phyloP scores from a whole-genome alignment of 106 monocot genomes.

The Amphibolis antarctica region DNA sequence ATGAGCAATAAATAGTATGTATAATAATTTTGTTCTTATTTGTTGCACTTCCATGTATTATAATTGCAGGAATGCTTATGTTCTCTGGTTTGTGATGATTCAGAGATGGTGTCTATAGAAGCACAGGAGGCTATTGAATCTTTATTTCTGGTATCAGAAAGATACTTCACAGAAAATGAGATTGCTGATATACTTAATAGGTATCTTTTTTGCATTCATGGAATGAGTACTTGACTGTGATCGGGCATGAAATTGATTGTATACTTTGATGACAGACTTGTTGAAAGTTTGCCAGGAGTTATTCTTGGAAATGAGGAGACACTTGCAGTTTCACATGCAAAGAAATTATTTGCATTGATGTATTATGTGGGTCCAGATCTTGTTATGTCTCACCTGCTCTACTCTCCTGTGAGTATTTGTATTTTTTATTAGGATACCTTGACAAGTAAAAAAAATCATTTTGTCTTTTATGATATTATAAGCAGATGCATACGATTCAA shows the following conservation, averaged over 20 bases:
- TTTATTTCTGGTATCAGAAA: constrained; percentile 34
- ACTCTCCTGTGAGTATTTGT: constrained; percentile 51
- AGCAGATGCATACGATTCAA: too few relatives aligned
- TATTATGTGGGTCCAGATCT: constrained; percentile 81
- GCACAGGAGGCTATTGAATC: constrained; percentile 61
- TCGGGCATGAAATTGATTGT: background rate
- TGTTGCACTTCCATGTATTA: constrained; percentile 4
- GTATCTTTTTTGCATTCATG: constrained; percentile 11
- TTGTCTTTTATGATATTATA: too few relatives aligned
- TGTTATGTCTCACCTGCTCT: constrained; percentile 53
- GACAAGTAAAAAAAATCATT: too few relatives aligned
- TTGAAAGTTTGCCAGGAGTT: constrained; percentile 53
- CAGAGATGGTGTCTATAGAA: constrained; percentile 45
- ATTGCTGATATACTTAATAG: constrained; percentile 64
- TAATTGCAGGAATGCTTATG: constrained; percentile 87
- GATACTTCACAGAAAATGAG: constrained; percentile 48
- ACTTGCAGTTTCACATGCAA: constrained; percentile 63
- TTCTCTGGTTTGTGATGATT: constrained; percentile 76
- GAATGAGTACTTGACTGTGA: background rate
- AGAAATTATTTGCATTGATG: constrained; percentile 62
- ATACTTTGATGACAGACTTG: constrained; percentile 33
- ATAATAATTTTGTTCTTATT: constrained; percentile 1
- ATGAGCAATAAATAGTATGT: background rate
- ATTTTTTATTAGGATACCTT: background rate
- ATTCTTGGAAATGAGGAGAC: constrained; percentile 72